Conservation (phyloP, 1,139 yeast genomes). For the Kodamaea plutei region DNA sequence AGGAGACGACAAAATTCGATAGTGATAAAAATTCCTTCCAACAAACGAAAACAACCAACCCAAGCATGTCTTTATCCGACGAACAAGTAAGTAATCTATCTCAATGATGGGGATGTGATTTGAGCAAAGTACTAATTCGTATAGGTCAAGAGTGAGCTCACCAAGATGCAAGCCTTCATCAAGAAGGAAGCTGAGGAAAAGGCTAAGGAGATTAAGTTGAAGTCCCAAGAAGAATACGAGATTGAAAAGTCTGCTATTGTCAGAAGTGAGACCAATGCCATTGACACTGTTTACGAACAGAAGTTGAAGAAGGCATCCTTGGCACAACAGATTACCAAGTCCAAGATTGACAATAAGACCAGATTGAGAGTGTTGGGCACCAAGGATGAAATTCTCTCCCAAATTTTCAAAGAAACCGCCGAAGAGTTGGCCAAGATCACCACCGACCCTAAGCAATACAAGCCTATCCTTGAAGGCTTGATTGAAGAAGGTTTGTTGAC, state of each 20-base stretch:
- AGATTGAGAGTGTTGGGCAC: conserved; percentile 86
- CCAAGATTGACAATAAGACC: conserved; percentile 92
- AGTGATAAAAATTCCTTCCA: no score
- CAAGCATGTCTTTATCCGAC: conserved; percentile 42
- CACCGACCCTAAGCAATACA: conserved; percentile 49
- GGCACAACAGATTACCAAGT: conserved; percentile 92
- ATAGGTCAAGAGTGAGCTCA: conserved; percentile 90
- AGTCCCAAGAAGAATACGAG: conserved; percentile 98
- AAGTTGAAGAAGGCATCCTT: conserved; percentile 88
- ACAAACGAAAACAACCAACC: conserved; percentile 6
- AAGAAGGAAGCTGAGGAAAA: conserved; percentile 98
- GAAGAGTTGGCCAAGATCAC: conserved; percentile 55
- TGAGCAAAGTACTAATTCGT: conserved; percentile 16
- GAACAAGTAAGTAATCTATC: conserved; percentile 38
- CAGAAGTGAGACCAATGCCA: conserved; percentile 84
- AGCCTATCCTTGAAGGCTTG: conserved; percentile 66
- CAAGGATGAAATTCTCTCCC: conserved; percentile 76
- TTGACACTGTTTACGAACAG: conserved; percentile 75
- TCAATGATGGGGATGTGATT: no score
- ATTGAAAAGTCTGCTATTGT: conserved; percentile 95
- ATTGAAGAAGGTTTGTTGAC: conserved; percentile 80
- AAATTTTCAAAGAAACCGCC: conserved; percentile 69
- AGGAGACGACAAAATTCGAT: no score
- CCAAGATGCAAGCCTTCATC: conserved; percentile 98
- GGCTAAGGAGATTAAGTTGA: conserved; percentile 91